Evolutionary conservation across 2,329 filamentous ascomycete species (phyloP), one percentile per base, ranked within the genome.

Genomic region (Juglanconis oblonga): DNA sequence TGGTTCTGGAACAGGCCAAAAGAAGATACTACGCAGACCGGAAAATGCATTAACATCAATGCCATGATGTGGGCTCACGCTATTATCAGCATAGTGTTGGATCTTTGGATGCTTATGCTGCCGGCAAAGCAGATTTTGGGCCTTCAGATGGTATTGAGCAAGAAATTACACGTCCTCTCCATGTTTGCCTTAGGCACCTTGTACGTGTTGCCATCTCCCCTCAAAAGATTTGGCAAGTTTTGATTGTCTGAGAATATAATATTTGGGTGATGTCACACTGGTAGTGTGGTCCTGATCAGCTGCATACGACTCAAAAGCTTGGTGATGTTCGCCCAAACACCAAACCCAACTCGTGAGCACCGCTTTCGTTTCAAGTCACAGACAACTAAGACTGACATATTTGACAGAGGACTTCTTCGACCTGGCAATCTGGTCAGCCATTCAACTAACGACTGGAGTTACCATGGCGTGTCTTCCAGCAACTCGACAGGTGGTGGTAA

Each of bases 101-200:
- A 58, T 7, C 1, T 58, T 6, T 53, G 50, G 50, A 40, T 58
- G 56, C 35, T 58, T 11, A 50, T 42, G 24, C 40, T 58, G 2
- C 56, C 56, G 11, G 56, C 56, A 11, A 53, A 29, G 31, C 56
- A 58, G 5, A 49, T 58, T 2, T 35, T 51, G 49, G 40, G 50
- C 2, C 33, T 58, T 1, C 45, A 58, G 5, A 58, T 58, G 56
- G 40, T 50, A 7, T 17, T 58, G 24, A 45, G 50, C 13, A 58
- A 52, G 40, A 58, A 58, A 5, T 10, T 58, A 3, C 49, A 45
- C 2, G 56, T 58, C 7, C 44, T 58, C 38, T 14, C 51, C 7
- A 58, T 58, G 56, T 58, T 58, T 17, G 50, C 49, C 10, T 32
- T 58, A 50, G 56, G 56, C 4, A 38, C 52, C 14, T 53, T 58